Evolutionary conservation across 257 asterid genomes (phyloP).

Genomic region (Solanum gracilifrons): DNA sequence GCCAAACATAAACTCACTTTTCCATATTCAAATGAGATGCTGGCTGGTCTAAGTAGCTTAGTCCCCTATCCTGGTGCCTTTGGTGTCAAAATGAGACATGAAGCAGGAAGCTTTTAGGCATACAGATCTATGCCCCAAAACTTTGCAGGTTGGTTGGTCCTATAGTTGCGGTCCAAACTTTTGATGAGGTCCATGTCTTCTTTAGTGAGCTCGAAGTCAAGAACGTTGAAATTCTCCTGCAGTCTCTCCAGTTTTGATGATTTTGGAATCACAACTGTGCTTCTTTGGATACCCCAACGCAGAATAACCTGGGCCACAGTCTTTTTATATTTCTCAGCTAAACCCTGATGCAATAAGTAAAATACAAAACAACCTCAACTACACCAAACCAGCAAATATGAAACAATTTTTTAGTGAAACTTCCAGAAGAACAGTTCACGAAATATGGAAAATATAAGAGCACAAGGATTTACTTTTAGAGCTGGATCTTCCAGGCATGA

Average conservation of each 20-base stretch:
- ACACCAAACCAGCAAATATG: not conserved
- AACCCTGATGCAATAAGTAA: slow-evolving; percentile 25
- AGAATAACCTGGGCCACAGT: slow-evolving; percentile 52
- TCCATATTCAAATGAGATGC: not conserved
- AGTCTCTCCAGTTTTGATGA: slow-evolving; percentile 47
- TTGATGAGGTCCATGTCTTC: slow-evolving; percentile 38
- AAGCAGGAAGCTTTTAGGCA: slow-evolving; percentile 7
- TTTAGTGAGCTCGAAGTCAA: slow-evolving; percentile 30
- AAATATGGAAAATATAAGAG: not conserved
- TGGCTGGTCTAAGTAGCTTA: not conserved
- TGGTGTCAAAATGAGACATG: not conserved
- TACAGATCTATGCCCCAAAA: slow-evolving; percentile 49
- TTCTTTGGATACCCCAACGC: slow-evolving; percentile 52
- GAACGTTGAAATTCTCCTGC: slow-evolving; percentile 33
- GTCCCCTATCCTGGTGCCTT: not conserved
- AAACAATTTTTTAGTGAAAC: not conserved
- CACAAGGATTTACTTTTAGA: slow-evolving; percentile 21
- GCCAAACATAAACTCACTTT: not conserved
- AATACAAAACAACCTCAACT: not conserved
- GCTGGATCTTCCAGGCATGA: slow-evolving; percentile 59
- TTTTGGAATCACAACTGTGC: slow-evolving; percentile 45
- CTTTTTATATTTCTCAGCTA: slow-evolving; percentile 39
- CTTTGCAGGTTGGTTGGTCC: slow-evolving; percentile 54
- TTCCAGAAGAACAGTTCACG: not conserved
- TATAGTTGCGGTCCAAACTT: slow-evolving; percentile 26